A percentile compares a stretch with the other conserved stretches of the same genome.
phyloP scores from a whole-genome alignment of 2,329 filamentous ascomycete species.

The Neonectria punicea region DNA sequence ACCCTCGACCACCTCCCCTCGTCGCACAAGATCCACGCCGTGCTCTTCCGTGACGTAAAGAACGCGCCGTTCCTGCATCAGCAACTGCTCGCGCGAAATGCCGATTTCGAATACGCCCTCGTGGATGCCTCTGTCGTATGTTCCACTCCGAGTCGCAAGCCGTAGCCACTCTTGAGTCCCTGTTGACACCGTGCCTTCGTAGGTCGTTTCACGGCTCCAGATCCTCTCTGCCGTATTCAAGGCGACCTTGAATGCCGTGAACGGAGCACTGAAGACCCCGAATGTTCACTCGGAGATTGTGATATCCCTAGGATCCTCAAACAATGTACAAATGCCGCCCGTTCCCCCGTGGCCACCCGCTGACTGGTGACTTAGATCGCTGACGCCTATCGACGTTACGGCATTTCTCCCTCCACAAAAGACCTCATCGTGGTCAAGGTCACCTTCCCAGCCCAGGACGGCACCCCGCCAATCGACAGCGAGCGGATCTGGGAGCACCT shows the following conservation, averaged over 20 bases:
- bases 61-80: slow-evolving; percentile 83
- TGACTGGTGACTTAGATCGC: slow-evolving; percentile 72
- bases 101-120: slow-evolving; percentile 91
- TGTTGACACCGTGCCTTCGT: slow-evolving; percentile 19
- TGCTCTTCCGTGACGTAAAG: slow-evolving; percentile 78
- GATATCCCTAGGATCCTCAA: slow-evolving; percentile 80
- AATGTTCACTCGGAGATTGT: slow-evolving; percentile 94
- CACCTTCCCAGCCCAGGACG: slow-evolving; percentile 58
- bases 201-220: slow-evolving; percentile 79
- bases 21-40: slow-evolving; percentile 74
- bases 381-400: slow-evolving; percentile 90
- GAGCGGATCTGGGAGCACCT: slow-evolving; percentile 70
- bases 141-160: slow-evolving; percentile 29
- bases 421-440: slow-evolving; percentile 86
- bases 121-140: slow-evolving; percentile 84
- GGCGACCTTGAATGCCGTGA: slow-evolving; percentile 74
- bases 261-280: slow-evolving; percentile 74
- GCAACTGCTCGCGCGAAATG: slow-evolving; percentile 86
- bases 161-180: background rate
- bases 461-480: slow-evolving; percentile 55
- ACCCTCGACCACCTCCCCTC: slow-evolving; percentile 79
- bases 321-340: slow-evolving; percentile 69
- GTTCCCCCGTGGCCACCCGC: background rate
- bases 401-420: slow-evolving; percentile 76
- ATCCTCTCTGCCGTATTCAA: slow-evolving; percentile 80